Evolutionary conservation across 1,284 basidiomycete species (phyloP), one percentile per base, ranked within the genome.

Genomic region (Cutaneotrichosporon dermatis): DNA sequence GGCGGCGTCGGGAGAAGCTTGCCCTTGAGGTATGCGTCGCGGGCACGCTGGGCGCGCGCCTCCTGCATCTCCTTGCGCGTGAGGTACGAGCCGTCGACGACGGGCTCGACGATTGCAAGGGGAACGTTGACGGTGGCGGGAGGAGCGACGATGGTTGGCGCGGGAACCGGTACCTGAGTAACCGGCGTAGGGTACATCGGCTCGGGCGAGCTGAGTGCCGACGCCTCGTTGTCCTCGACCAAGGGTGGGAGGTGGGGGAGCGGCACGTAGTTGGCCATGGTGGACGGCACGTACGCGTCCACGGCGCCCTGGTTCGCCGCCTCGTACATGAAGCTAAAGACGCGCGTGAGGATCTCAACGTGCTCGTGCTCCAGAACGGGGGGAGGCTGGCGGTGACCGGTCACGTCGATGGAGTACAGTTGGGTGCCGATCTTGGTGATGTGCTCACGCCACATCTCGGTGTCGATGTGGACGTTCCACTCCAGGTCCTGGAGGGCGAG

Each of bases 401-500:
- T 6, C 5, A 15, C 15, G 50, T 51, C 39, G 15, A n/a, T 7
- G 6, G 39, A 11, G 37, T 51, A 51, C n/a, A 51, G 50, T 9
- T 39, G 15, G 11, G 16, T 13, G 39, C 50, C 39, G 37, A 42
- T 25, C 4, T 25, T 11, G 37, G 36, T 33, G 16, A 51, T 33
- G 50, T 41, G 39, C n/a, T 37, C 9, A n/a, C 25, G 37, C 50
- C 50, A 51, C 10, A 12, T 16, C 50, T 51, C 50, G 8, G 50
- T 9, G n/a, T 39, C 33, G 50, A 51, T 41, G 50, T 51, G 8
- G 39, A 51, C 50, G n/a, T 51, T 39, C 50, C 50, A 51, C 15
- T 41, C 16, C 15, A 51, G 16, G 37, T 51, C 50, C 39, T 41
- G 50, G 50, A 51, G 50, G 11, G 50, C 39, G 39, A 25, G 50